A percentile compares a stretch with the other conserved stretches of the same genome.
Evolutionary conservation across 1,284 basidiomycete genomes (phyloP).

Genomic region (Peniophora sp.): DNA sequence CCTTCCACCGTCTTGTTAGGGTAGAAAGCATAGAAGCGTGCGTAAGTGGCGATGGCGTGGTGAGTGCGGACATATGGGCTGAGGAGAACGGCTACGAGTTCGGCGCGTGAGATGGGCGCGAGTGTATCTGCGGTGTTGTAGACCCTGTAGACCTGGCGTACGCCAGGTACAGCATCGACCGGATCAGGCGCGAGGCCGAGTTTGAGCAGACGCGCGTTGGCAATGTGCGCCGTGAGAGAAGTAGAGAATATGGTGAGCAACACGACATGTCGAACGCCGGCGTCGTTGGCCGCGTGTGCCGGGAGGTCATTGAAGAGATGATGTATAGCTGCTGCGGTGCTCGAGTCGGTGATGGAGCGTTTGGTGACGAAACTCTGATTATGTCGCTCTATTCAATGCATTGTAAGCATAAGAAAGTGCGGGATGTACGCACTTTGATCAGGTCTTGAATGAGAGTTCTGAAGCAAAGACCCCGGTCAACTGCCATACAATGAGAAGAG

Average conservation of each 20-base stretch:
- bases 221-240: constrained; percentile 27
- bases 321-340: constrained; percentile 43
- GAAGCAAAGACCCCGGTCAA: neutral
- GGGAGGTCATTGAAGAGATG: constrained; percentile 58
- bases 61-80: constrained; percentile 64
- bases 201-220: constrained; percentile 35
- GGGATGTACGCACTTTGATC: constrained; percentile 34
- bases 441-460: constrained; percentile 52
- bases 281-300: constrained; percentile 29
- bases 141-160: too few relatives aligned
- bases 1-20: constrained; percentile 29
- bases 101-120: constrained; percentile 45
- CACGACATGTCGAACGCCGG: constrained; percentile 57
- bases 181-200: neutral
- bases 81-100: constrained; percentile 52
- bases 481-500: neutral
- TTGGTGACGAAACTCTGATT: constrained; percentile 58
- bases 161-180: constrained; percentile 1
- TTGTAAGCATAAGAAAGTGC: constrained; percentile 1
- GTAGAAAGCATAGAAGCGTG: constrained; percentile 37
- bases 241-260: constrained; percentile 49
- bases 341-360: constrained; percentile 48
- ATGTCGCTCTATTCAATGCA: too few relatives aligned
- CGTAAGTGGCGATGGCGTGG: constrained; percentile 44
- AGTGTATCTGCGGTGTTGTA: constrained; percentile 21